Base-by-base conservation (phyloP, 2,329 filamentous ascomycete genomes). In the Uncinocarpus reesii region DNA sequence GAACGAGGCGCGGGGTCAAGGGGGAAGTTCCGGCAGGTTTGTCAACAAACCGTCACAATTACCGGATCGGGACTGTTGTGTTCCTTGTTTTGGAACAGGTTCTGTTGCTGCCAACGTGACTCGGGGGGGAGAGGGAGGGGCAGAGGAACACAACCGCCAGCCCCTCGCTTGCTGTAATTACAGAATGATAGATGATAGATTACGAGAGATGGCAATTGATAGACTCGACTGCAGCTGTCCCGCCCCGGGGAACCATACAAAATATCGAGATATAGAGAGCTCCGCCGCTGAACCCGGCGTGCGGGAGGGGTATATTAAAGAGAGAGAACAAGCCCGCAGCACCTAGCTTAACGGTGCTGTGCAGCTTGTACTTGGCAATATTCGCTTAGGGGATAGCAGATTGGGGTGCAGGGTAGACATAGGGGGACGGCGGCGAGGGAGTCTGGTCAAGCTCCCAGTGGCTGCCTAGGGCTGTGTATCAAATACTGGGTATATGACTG, bases 11-110 rank as follows among this genome's bases (percentile, higher is more conserved):
- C 29, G 29, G 36, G 32, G 20, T 18, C 10, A 29, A 31, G 42
- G n/a, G n/a, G n/a, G 26, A 26, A 46, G 23, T 31, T 31, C 43
- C 43, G 43, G 28, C 34, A 38, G 15, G 23, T 38, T 38, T 37
- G 43, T 38, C 18, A 37, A 31, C 34, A 37, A 41, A 46, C 10
- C 23, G 35, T 18, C 23, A 37, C 15, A 38, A 37, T 46, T 38
- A 13, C 43, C 43, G 4, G 21, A 37, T 38, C 29, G 34, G 32
- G 13, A 31, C n/a, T 26, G 36, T 31, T 38, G 23, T 31, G 34
- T 38, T 37, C 43, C 34, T 46, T 38, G 43, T 23, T 38, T 36
- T 28, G 42, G 26, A 40, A 40, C n/a, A 13, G 18, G 31, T 29
- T 35, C 28, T 28, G 7, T 13, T n/a, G 23, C 8, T 34, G 28